Evolutionary conservation across 179 eudicot genomes (phyloP).

Genomic region (Beta macrorhiza): DNA sequence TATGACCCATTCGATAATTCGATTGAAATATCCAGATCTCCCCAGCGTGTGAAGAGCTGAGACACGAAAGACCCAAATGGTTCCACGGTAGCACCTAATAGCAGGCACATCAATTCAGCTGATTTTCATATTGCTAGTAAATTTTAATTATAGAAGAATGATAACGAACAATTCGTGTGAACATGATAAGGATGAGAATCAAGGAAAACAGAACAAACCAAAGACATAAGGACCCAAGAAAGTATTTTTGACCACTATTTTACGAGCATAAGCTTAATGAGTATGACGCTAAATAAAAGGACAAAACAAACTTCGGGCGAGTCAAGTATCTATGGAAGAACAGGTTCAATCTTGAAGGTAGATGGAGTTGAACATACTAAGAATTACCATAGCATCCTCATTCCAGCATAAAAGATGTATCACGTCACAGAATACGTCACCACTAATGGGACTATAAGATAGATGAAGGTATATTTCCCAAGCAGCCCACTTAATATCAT

Average conservation of each 20-base stretch:
- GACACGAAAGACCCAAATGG: conserved; percentile 96
- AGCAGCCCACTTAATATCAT: neutral
- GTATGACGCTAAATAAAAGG: neutral
- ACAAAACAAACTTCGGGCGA: neutral
- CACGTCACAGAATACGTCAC: neutral
- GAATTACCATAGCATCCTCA: neutral
- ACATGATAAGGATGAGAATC: conserved; percentile 6
- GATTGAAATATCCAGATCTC: conserved; percentile 87
- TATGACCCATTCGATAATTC: conserved; percentile 67
- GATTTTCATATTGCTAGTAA: neutral
- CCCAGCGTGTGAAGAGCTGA: conserved; percentile 88
- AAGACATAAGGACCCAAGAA: neutral
- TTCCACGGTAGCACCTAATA: conserved; percentile 91
- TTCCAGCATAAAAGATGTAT: neutral
- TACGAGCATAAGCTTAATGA: neutral
- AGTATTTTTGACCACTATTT: neutral
- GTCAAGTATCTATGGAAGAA: neutral
- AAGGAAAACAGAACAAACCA: neutral
- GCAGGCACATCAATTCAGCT: conserved; percentile 19
- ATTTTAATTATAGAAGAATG: neutral
- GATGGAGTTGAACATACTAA: neutral
- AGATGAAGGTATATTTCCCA: neutral
- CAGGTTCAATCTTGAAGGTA: neutral
- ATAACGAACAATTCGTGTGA: neutral
- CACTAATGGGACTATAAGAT: neutral